Percentiles rank a stretch among this genome's conserved stretches.
phyloP scores from a whole-genome alignment of 2,329 filamentous ascomycete species.

The Neurospora crassa region DNA sequence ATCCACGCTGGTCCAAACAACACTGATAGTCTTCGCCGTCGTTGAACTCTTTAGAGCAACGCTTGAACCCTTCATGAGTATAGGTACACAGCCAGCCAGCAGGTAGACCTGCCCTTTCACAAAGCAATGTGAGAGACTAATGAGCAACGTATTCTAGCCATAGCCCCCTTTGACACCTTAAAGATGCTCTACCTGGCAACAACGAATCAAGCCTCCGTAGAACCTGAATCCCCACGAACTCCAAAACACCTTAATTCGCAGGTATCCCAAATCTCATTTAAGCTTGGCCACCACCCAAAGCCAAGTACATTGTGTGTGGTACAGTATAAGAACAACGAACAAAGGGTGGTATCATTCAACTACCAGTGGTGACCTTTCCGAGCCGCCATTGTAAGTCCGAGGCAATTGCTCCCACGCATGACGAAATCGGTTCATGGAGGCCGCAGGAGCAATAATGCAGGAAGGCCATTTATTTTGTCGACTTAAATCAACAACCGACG shows the following conservation, averaged over 20 bases:
- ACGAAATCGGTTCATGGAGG: not conserved
- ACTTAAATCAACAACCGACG: constrained; percentile 30
- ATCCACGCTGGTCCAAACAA: too few species aligned
- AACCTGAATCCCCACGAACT: not conserved
- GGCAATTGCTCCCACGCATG: not conserved
- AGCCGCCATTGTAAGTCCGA: not conserved
- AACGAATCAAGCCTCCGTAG: not conserved
- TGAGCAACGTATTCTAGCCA: not conserved
- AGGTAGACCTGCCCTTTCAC: not conserved
- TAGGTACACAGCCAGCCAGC: too few species aligned
- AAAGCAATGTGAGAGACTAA: not conserved
- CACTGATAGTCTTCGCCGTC: too few species aligned
- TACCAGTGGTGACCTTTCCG: not conserved
- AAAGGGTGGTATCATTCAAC: not conserved
- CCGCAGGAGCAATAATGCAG: too few species aligned
- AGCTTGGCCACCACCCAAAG: not conserved
- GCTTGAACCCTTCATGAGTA: too few species aligned
- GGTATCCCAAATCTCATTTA: not conserved
- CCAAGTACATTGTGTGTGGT: not conserved
- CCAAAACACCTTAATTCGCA: not conserved
- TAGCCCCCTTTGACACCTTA: not conserved
- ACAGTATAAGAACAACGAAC: not conserved
- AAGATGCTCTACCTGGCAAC: not conserved
- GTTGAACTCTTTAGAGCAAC: too few species aligned
- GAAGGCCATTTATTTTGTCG: too few species aligned